These are phyloP conservation scores for Pleurotus sapidus DNA, from an alignment of 768 basidiomycete species.

Conservation along the genomic window DNA sequence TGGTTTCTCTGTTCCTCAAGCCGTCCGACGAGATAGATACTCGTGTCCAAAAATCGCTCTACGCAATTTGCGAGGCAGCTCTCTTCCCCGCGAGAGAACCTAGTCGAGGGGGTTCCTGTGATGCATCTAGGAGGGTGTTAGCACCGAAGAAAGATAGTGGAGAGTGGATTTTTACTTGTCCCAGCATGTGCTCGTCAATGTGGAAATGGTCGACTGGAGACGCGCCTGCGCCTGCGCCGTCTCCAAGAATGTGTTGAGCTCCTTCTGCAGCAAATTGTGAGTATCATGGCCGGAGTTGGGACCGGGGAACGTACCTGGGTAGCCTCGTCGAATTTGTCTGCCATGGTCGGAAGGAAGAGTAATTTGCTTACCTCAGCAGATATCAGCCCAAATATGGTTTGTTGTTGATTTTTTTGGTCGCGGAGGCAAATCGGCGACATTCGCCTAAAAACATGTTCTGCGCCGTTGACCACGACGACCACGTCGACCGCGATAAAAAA, in stretches of 20 bases:
- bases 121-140: slow-evolving; percentile 57
- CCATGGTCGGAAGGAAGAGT: slow-evolving; percentile 30
- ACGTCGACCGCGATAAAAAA: background rate
- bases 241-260: slow-evolving; percentile 76
- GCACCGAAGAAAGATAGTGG: too few relatives aligned
- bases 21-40: slow-evolving; percentile 75
- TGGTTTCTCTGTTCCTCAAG: slow-evolving; percentile 45
- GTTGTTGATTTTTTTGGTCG: slow-evolving; percentile 1
- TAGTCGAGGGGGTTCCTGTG: slow-evolving; percentile 70
- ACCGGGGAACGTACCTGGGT: slow-evolving; percentile 51
- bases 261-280: slow-evolving; percentile 53
- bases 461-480: background rate
- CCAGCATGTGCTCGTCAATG: slow-evolving; percentile 85
- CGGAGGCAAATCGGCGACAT: background rate
- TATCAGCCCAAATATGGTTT: slow-evolving; percentile 3
- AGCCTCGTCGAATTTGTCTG: slow-evolving; percentile 72
- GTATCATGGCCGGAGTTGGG: background rate
- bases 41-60: slow-evolving; percentile 87
- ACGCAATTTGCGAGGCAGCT: slow-evolving; percentile 88
- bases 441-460: background rate
- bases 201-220: slow-evolving; percentile 69
- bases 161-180: slow-evolving; percentile 59
- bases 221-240: slow-evolving; percentile 74
- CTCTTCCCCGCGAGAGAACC: slow-evolving; percentile 79
- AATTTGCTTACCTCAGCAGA: slow-evolving; percentile 9